Evolutionary conservation across 495 filamentous ascomycete genomes (phyloP), one percentile per base, ranked within the genome.

Genomic region (Hypoxylon lenormandii): DNA sequence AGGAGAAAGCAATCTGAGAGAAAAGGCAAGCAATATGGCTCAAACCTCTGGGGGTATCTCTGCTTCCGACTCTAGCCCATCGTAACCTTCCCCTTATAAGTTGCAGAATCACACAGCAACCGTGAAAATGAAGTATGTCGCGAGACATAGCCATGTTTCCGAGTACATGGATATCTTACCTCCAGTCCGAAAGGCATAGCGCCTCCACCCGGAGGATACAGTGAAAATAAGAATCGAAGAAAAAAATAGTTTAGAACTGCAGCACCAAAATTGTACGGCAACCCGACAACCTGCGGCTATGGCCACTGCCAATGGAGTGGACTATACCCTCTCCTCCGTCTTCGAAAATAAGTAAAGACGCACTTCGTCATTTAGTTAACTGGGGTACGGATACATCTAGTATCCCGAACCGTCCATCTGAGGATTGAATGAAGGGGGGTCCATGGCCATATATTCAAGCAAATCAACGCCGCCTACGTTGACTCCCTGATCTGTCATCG

Each of bases 401-500:
- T 74, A 74, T 46, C 66, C 66, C 12, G 55, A 33, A 11, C 63
- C 76, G 28, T 83, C 81, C 72, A 83, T 71, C 13, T 50, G 73
- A 12, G 48, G 60, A 26, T 54, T 67, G 70, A 78, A 81, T 48
- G 74, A 72, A 30, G 78, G 77, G 16, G 78, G 79, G 28, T 85
- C 85, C 79, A 86, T 81, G 0, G 81, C 82, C 83, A 87, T 85
- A 60, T 81, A 87, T 62, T 87, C 85, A 5, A 87, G 78, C 68
- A 87, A 52, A 55, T 87, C 85, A 7, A 87, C 70, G 3, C 85
- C 85, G 37, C 82, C 83, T 0, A 86, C 80, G 64, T 84, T 87
- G 30, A 87, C 85, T 33, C 85, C 85, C 73, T 87, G 84, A 5
- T 85, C 83, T 30, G 83, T 86, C 82, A 86, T 86, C 36, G 83